phyloP scores from a whole-genome alignment of 257 asterid species.

The Lycium barbarum region DNA sequence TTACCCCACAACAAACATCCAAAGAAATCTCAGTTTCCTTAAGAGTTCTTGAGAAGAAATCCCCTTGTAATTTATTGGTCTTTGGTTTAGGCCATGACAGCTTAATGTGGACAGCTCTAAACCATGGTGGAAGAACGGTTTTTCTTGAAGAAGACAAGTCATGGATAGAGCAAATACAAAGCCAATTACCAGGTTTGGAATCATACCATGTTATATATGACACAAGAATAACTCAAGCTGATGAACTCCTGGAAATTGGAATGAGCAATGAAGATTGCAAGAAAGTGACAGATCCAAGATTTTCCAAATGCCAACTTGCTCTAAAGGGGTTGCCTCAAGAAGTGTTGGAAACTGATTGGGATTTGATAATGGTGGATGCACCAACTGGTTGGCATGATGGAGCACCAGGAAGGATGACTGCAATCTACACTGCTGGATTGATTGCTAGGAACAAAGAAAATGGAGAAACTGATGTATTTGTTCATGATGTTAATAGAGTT shows the following conservation, averaged over 20 bases:
- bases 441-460: slow-evolving; percentile 73
- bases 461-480: slow-evolving; percentile 85
- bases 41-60: slow-evolving; percentile 60
- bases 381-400: slow-evolving; percentile 81
- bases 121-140: slow-evolving; percentile 80
- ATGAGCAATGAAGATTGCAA: slow-evolving; percentile 56
- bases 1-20: slow-evolving; percentile 88
- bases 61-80: slow-evolving; percentile 84
- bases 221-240: slow-evolving; percentile 73
- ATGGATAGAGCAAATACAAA: slow-evolving; percentile 70
- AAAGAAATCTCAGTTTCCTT: slow-evolving; percentile 76
- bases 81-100: slow-evolving; percentile 90
- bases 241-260: slow-evolving; percentile 62
- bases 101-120: slow-evolving; percentile 90
- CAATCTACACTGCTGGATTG: slow-evolving; percentile 82
- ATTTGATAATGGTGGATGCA: slow-evolving; percentile 91
- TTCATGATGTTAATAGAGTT: slow-evolving; percentile 81
- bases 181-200: slow-evolving; percentile 61
- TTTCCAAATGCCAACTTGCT: slow-evolving; percentile 69
- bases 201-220: slow-evolving; percentile 73
- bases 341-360: slow-evolving; percentile 81
- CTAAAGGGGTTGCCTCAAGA: slow-evolving; percentile 64
- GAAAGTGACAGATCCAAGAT: slow-evolving; percentile 68
- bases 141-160: slow-evolving; percentile 82
- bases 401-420: slow-evolving; percentile 91